A percentile compares a stretch with the other conserved stretches of the same genome.
These are phyloP conservation scores for Xylaria bambusicola DNA, from an alignment of 495 filamentous ascomycete genomes.

Conservation along the genomic window DNA sequence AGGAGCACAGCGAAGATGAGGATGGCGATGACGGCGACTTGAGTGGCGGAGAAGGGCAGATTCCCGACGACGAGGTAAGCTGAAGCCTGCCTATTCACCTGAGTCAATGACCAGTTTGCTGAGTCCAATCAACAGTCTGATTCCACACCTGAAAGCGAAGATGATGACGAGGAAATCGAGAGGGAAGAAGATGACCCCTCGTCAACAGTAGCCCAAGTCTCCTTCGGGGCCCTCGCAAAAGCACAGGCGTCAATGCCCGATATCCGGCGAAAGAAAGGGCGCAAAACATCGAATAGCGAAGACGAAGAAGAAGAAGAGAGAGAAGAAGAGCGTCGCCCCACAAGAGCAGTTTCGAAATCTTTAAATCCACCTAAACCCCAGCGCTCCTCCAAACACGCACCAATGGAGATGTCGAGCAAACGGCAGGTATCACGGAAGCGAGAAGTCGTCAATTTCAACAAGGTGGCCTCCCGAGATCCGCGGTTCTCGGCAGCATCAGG, in stretches of 20 bases:
- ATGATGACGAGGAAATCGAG: conserved; percentile 33
- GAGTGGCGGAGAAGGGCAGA: conserved; percentile 6
- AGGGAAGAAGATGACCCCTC: conserved; percentile 41
- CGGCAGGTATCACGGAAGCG: conserved; percentile 77
- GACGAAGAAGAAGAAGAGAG: conserved; percentile 22
- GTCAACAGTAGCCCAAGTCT: conserved; percentile 55
- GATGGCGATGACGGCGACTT: conserved; percentile 36
- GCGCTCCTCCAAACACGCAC: conserved; percentile 84
- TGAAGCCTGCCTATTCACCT: not conserved
- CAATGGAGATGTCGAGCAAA: conserved; percentile 76
- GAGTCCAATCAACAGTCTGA: conserved; percentile 16
- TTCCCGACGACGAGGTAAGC: not conserved
- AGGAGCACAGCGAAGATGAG: conserved; percentile 34
- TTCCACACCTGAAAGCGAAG: conserved; percentile 23
- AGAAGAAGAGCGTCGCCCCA: conserved; percentile 17
- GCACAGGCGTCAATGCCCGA: conserved; percentile 68
- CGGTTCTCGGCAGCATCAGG: conserved; percentile 67
- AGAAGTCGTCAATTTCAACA: conserved; percentile 60
- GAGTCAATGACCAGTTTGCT: not conserved
- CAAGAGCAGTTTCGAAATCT: conserved; percentile 30
- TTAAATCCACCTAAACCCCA: conserved; percentile 28
- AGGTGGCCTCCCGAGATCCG: conserved; percentile 72
- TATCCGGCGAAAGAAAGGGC: conserved; percentile 32
- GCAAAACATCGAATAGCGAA: conserved; percentile 30
- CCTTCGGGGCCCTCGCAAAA: conserved; percentile 85